phyloP scores from a whole-genome alignment of 139 green algal species.

The Chlamydomonas asymmetrica region DNA sequence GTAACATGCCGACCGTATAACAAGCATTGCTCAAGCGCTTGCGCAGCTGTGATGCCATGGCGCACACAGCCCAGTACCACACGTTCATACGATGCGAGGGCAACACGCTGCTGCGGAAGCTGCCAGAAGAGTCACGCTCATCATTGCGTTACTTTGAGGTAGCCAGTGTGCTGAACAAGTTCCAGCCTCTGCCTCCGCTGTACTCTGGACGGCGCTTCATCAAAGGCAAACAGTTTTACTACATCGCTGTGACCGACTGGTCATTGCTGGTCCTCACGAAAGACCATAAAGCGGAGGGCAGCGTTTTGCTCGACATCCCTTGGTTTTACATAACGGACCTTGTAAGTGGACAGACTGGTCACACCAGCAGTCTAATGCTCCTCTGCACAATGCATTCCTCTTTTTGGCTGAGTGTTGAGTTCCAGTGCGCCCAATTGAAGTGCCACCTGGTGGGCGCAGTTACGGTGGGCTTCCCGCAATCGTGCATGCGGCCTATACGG shows the following conservation, averaged over 20 bases:
- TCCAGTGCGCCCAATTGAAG: too few relatives aligned
- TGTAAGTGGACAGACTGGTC: not conserved
- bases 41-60: too few relatives aligned
- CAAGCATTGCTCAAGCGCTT: too few relatives aligned
- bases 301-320: conserved; percentile 30
- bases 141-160: conserved; percentile 32
- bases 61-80: conserved; percentile 17
- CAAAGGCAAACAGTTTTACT: conserved; percentile 16
- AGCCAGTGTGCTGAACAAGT: conserved; percentile 8
- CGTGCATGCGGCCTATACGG: too few relatives aligned
- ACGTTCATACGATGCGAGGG: conserved; percentile 25
- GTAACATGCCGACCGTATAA: too few relatives aligned
- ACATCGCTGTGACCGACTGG: conserved; percentile 30
- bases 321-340: conserved; percentile 24
- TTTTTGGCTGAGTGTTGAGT: too few relatives aligned
- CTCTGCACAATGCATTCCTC: too few relatives aligned
- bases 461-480: too few relatives aligned
- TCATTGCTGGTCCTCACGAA: conserved; percentile 14
- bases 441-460: too few relatives aligned
- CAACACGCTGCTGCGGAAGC: conserved; percentile 10
- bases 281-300: conserved; percentile 16
- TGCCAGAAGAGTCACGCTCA: conserved; percentile 8
- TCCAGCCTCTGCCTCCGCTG: conserved; percentile 22
- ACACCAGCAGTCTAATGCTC: too few relatives aligned
- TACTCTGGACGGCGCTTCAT: conserved; percentile 6